Evolutionary conservation across 179 eudicot species (phyloP), one percentile per base, ranked within the genome.

Genomic region (Carnegiea gigantea): DNA sequence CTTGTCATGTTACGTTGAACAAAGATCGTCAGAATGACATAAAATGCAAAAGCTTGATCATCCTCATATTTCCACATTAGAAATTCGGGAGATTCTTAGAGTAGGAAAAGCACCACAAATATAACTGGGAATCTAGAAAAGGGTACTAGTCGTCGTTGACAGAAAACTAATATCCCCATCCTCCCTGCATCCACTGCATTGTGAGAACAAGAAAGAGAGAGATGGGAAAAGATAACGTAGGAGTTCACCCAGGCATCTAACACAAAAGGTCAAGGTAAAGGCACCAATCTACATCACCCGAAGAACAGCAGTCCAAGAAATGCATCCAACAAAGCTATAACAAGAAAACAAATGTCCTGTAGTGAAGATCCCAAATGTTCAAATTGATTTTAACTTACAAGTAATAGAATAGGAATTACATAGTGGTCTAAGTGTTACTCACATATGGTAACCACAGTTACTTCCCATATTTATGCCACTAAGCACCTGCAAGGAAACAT

Each of bases 381-480:
- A 36, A 53, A 60, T 33, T 75, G 48, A 57, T 73, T 54, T 9
- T 40, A 24, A 62, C 71, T 24, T 24, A 12, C 54, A 18, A 73
- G n/a, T 17, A 30, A 15, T 46, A 64, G 30, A 73, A 60, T 38
- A 71, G 5, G 20, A 26, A 74, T 49, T 38, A 20, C 48, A 74
- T 9, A 20, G 9, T 21, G 38, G 18, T 53, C n/a, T 59, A 59
- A 83, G 46, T 14, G 81, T 73, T 78, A 91, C 99, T 92, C 20
- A 96, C 98, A 92, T 84, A 86, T 94, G 93, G 90, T 91, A 92
- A 86, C 99, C 98, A 48, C 96, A 94, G 84, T 96, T 96, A 89
- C 95, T 92, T 82, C 99, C 99, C 94, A 86, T 91, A 84, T 96
- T 96, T 88, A 96, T 96, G 91, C 99, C 99, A 86, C 98, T 96